These are phyloP conservation scores for Trichoderma gamsii DNA, from an alignment of 495 filamentous ascomycete genomes.

Conservation along the genomic window DNA sequence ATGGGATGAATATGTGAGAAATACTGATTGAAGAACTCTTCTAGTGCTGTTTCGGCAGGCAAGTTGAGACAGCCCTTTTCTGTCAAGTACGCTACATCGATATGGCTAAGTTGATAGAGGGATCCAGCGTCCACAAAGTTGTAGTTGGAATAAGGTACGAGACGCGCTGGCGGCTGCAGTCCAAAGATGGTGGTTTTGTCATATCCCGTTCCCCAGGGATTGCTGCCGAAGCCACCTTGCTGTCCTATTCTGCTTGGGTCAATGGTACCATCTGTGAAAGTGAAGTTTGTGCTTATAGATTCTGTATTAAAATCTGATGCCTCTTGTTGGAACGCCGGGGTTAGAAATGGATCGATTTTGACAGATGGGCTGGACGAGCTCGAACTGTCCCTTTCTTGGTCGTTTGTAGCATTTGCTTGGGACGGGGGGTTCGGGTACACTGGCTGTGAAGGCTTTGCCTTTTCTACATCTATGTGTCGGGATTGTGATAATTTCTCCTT, in stretches of 20 bases:
- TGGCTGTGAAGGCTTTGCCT: neutral
- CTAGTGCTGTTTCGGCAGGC: neutral
- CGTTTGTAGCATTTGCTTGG: neutral
- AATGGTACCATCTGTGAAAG: neutral
- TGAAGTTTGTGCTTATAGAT: neutral
- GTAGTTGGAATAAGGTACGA: neutral
- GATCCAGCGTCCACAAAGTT: neutral
- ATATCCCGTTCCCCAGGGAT: neutral
- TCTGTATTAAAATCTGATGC: neutral
- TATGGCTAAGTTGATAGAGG: conserved; percentile 4
- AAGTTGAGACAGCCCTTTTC: neutral
- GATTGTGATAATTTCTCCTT: neutral
- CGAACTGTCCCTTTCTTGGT: neutral
- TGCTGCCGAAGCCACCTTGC: neutral
- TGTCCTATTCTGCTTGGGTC: neutral
- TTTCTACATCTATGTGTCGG: neutral
- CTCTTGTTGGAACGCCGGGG: neutral
- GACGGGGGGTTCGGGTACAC: neutral
- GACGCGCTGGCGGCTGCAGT: neutral
- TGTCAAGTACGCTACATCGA: neutral
- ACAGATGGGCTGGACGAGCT: neutral
- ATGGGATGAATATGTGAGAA: conserved; percentile 3
- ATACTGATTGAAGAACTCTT: conserved; percentile 9
- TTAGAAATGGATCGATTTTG: neutral
- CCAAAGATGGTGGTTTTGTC: neutral